Evolutionary conservation across 306 rosid species (phyloP).

Genomic region (Quillaja saponaria): DNA sequence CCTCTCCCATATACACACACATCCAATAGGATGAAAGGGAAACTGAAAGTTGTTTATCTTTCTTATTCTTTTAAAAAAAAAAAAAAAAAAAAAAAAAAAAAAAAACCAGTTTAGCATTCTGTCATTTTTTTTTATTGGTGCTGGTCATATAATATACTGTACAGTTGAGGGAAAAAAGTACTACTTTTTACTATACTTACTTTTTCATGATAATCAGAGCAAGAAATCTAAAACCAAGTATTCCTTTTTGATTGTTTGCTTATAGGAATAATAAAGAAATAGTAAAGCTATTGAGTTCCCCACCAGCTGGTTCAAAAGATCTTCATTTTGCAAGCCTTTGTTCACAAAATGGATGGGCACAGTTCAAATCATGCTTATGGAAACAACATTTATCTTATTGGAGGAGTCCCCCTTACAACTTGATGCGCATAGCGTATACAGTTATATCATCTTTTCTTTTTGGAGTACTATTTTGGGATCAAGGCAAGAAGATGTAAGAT

Average conservation of each 20-base stretch:
- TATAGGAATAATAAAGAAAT: constrained; percentile 53
- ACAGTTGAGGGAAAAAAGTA: too few relatives aligned
- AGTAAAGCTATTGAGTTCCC: constrained; percentile 51
- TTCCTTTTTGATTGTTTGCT: neutral
- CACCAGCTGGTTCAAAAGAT: constrained; percentile 51
- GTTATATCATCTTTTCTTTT: constrained; percentile 44
- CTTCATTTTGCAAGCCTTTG: constrained; percentile 51
- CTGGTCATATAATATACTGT: too few relatives aligned
- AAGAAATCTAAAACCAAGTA: neutral
- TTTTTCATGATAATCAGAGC: too few relatives aligned
- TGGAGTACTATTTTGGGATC: constrained; percentile 60
- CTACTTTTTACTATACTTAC: too few relatives aligned
- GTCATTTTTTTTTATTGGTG: too few relatives aligned
- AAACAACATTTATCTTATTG: constrained; percentile 69
- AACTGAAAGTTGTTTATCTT: too few relatives aligned
- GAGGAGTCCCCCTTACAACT: constrained; percentile 74
- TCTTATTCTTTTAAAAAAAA: too few relatives aligned
- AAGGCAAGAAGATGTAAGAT: constrained; percentile 53
- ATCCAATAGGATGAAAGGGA: too few relatives aligned
- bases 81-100: neutral
- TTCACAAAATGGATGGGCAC: constrained; percentile 58
- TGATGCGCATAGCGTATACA: constrained; percentile 45
- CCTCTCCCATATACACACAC: too few relatives aligned
- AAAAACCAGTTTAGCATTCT: too few relatives aligned
- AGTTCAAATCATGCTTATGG: constrained; percentile 69